Evolutionary conservation across 2,329 filamentous ascomycete species (phyloP).

Genomic region (Truncatella angustata): DNA sequence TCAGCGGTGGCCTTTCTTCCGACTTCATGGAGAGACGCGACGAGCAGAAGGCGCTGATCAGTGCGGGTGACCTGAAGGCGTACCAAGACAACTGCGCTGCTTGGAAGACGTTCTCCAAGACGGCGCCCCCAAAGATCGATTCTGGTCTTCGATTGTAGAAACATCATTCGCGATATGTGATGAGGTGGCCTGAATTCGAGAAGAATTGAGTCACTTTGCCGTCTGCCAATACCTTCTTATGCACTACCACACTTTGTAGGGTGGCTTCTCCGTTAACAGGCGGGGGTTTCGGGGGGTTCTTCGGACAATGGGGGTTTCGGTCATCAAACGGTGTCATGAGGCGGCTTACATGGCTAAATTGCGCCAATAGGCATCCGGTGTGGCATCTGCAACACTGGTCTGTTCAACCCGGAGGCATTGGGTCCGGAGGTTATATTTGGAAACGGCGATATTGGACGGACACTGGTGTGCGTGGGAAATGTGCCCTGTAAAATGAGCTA

Average conservation of each 20-base stretch:
- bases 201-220: too few relatives aligned
- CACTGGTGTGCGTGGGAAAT: too few relatives aligned
- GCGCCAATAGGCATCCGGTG: neutral
- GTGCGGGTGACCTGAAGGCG: neutral
- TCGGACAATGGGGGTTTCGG: too few relatives aligned
- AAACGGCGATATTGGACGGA: too few relatives aligned
- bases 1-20: constrained; percentile 43
- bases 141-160: constrained; percentile 7
- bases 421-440: too few relatives aligned
- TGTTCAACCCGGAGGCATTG: neutral
- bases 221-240: too few relatives aligned
- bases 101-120: constrained; percentile 1
- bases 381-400: too few relatives aligned
- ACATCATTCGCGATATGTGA: neutral
- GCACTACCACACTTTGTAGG: too few relatives aligned
- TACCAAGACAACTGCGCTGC: constrained; percentile 10
- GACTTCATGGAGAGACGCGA: constrained; percentile 43
- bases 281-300: too few relatives aligned
- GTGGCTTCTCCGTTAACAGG: too few relatives aligned
- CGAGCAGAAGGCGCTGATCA: constrained; percentile 11
- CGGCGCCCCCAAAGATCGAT: constrained; percentile 6
- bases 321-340: neutral
- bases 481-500: too few relatives aligned
- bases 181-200: neutral
- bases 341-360: neutral